Percentiles rank a stretch among this genome's conserved stretches.
Evolutionary conservation across 768 basidiomycete genomes (phyloP).

Genomic region (Chalciporus sphaerocephalus): DNA sequence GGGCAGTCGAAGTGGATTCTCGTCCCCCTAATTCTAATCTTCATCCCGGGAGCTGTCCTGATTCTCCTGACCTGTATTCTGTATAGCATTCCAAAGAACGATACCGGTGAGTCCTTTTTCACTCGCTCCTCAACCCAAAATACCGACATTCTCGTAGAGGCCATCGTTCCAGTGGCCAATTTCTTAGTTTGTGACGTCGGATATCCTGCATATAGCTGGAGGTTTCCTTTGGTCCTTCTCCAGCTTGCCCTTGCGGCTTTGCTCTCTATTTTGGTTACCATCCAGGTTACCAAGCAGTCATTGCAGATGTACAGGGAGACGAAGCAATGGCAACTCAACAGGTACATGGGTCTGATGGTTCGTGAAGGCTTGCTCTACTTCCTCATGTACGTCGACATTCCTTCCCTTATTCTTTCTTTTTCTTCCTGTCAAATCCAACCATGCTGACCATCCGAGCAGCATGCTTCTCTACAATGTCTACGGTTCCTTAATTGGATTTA

Average conservation of each 20-base stretch:
- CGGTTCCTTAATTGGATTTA: too few species aligned
- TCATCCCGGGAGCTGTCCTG: conserved; percentile 4
- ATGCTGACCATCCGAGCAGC: too few species aligned
- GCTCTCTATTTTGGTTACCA: conserved; percentile 7
- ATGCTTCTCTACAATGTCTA: too few species aligned
- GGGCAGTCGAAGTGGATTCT: conserved; percentile 12
- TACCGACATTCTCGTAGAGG: too few species aligned
- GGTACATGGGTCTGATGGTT: conserved; percentile 12
- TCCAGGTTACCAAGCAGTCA: conserved; percentile 3
- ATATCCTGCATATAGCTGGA: too few species aligned
- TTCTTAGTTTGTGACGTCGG: too few species aligned
- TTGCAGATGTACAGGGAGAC: conserved; percentile 9
- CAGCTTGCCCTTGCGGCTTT: conserved; percentile 12
- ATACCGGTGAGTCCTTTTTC: conserved; percentile 4
- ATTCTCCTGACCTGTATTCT: background rate
- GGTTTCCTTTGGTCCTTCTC: too few species aligned
- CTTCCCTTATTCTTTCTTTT: too few species aligned
- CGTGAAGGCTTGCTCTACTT: conserved; percentile 19
- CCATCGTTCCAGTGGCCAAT: too few species aligned
- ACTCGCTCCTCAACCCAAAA: too few species aligned
- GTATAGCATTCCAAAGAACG: conserved; percentile 7
- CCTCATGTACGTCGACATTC: conserved; percentile 6
- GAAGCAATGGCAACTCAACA: conserved; percentile 9
- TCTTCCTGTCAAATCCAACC: background rate
- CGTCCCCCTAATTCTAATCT: conserved; percentile 11